Evolutionary conservation across 495 filamentous ascomycete species (phyloP).

Genomic region (Xylaria grammica): DNA sequence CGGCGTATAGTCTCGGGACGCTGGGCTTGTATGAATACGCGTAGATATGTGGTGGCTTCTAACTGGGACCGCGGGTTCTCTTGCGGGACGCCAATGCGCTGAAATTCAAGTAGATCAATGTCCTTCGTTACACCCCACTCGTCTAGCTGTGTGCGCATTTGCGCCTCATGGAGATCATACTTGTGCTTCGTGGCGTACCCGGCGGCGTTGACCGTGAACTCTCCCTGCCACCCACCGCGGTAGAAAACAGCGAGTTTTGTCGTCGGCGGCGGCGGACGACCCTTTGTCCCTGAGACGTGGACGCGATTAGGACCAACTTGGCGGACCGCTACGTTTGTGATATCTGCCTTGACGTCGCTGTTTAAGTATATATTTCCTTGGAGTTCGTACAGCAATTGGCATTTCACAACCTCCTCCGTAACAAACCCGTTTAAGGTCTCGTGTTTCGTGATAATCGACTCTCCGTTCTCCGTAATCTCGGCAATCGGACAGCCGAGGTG

Average conservation of each 20-base stretch:
- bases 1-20: slow-evolving; percentile 15
- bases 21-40: slow-evolving; percentile 41
- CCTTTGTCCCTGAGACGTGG: slow-evolving; percentile 48
- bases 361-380: slow-evolving; percentile 64
- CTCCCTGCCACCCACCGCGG: slow-evolving; percentile 51
- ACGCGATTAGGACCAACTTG: slow-evolving; percentile 52
- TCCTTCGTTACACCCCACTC: slow-evolving; percentile 21
- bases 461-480: slow-evolving; percentile 43
- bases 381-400: slow-evolving; percentile 64
- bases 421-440: slow-evolving; percentile 25
- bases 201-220: slow-evolving; percentile 40
- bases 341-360: slow-evolving; percentile 60
- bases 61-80: slow-evolving; percentile 38
- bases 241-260: slow-evolving; percentile 60
- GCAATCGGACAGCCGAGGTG: slow-evolving; percentile 64
- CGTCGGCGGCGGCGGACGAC: slow-evolving; percentile 56
- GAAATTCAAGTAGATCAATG: slow-evolving; percentile 36
- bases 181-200: slow-evolving; percentile 53
- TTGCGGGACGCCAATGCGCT: slow-evolving; percentile 35
- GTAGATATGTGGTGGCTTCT: slow-evolving; percentile 35
- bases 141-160: slow-evolving; percentile 35
- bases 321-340: slow-evolving; percentile 55
- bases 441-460: slow-evolving; percentile 33
- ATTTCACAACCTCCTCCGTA: slow-evolving; percentile 54
- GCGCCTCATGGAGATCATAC: slow-evolving; percentile 44